phyloP scores from a whole-genome alignment of 83 land plant genomes.

The Diphasiastrum complanatum region DNA sequence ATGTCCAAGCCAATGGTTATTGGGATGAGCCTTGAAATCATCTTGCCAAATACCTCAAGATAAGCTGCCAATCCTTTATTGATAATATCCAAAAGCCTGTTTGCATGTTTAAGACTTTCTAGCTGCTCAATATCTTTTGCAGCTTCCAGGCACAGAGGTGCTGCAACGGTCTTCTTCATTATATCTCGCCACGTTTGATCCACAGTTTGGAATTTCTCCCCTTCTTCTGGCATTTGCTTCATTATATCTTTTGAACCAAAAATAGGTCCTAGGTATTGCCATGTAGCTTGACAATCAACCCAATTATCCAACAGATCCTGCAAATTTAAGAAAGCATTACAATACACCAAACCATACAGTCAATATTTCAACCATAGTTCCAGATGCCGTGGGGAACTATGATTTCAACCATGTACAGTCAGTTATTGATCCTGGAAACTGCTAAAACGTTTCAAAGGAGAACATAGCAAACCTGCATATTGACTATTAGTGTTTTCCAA shows the following conservation, averaged over 20 bases:
- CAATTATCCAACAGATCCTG: constrained; percentile 34
- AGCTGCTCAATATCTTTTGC: constrained; percentile 31
- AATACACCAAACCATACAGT: neutral
- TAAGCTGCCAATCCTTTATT: constrained; percentile 42
- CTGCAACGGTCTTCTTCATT: constrained; percentile 34
- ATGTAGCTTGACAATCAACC: constrained; percentile 44
- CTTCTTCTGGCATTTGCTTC: constrained; percentile 46
- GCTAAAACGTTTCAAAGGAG: neutral
- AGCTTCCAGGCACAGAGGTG: constrained; percentile 29
- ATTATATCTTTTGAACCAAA: constrained; percentile 43
- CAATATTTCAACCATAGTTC: neutral
- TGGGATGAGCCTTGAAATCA: too few relatives aligned
- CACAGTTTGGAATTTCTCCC: constrained; percentile 38
- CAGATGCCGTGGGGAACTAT: neutral
- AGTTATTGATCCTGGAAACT: neutral
- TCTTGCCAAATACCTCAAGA: constrained; percentile 34
- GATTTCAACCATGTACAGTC: too few relatives aligned
- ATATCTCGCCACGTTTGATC: constrained; percentile 45
- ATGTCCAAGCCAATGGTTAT: neutral
- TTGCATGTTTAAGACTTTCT: constrained; percentile 26
- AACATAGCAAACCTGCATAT: constrained; percentile 18
- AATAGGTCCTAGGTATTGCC: constrained; percentile 43
- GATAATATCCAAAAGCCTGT: constrained; percentile 32
- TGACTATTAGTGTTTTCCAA: constrained; percentile 27
- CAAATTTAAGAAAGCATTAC: too few relatives aligned